A percentile compares a stretch with the other conserved stretches of the same genome.
phyloP scores from a whole-genome alignment of 257 asterid species.

The Solanum sejunctum region DNA sequence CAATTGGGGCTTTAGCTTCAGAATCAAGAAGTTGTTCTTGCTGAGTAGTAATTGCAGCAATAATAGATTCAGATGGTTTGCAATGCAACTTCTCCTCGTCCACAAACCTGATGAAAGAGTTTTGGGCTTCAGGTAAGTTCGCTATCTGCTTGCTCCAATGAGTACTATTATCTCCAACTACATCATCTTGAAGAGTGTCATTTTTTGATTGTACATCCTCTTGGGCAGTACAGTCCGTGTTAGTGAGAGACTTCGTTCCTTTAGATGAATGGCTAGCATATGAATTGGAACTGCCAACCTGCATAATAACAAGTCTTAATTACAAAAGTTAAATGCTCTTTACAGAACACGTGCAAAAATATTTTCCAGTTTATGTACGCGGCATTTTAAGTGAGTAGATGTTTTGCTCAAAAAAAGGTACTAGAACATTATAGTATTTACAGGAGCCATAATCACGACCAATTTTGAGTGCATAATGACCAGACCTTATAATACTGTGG shows the following conservation, averaged over 20 bases:
- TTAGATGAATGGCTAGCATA: neutral
- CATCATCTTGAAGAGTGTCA: neutral
- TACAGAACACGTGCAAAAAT: neutral
- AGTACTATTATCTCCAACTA: neutral
- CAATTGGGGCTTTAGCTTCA: neutral
- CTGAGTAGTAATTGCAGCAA: neutral
- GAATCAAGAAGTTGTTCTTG: neutral
- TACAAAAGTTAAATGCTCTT: neutral
- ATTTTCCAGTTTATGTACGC: neutral
- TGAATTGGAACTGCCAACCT: neutral
- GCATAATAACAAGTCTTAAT: neutral
- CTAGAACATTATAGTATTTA: neutral
- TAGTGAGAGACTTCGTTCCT: neutral
- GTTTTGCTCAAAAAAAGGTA: neutral
- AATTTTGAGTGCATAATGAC: neutral
- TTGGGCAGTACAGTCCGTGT: neutral
- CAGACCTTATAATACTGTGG: conserved; percentile 40
- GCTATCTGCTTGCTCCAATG: neutral
- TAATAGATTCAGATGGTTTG: neutral
- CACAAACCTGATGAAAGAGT: neutral
- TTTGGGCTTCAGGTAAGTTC: neutral
- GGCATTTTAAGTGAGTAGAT: neutral
- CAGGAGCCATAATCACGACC: neutral
- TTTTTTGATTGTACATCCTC: neutral
- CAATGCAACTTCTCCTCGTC: neutral